Base-by-base conservation (phyloP, 495 filamentous ascomycete species). In the Xylaria venustula region DNA sequence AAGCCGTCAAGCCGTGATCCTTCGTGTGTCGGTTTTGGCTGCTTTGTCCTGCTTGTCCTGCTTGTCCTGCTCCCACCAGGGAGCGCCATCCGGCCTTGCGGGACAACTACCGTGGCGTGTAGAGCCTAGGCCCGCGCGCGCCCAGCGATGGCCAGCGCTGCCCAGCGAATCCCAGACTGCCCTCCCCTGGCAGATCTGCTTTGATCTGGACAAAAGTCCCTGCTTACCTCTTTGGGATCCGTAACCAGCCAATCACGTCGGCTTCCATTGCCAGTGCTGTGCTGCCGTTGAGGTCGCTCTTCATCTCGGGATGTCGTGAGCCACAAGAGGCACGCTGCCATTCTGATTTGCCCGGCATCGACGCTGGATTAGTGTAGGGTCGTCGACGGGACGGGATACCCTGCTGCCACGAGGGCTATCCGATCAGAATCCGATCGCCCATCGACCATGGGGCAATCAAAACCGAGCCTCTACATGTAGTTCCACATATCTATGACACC, bases 171-270 rank as follows among this genome's bases (percentile, higher is more conserved):
- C 17, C 26, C 42, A 60, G 58, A 17, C 37, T 26, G 8, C 22
- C 14, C 23, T 61, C 49, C 48, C 58, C 50, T 53, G 58, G 22
- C 49, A 61, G 48, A 61, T 54, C 37, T 40, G 37, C 23, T 12
- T 34, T 32, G 23, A 60, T 53, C 49, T 54, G 26, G 20, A 61
- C 58, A 61, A 61, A 61, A 61, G 50, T 61, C 58, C 58, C 37
- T 48, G 20, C 5, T 61, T 61, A 54, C 58, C 42, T 30, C 14
- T 54, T 61, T 32, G 30, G 50, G 58, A 37, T 11, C 4, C 22
- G 6, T 3, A 12, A 22, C n/a, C 7, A 5, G 26, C 58, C 58
- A 61, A 61, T 54, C 12, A 52, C 4, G 3, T 48, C 44, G 14
- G 14, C 0, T 17, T 19, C 54, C 19, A 44, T 45, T 12, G 48